Percentiles rank a stretch among this genome's conserved stretches.
phyloP scores from a whole-genome alignment of 257 asterid genomes.

The Solanum clarkiae region DNA sequence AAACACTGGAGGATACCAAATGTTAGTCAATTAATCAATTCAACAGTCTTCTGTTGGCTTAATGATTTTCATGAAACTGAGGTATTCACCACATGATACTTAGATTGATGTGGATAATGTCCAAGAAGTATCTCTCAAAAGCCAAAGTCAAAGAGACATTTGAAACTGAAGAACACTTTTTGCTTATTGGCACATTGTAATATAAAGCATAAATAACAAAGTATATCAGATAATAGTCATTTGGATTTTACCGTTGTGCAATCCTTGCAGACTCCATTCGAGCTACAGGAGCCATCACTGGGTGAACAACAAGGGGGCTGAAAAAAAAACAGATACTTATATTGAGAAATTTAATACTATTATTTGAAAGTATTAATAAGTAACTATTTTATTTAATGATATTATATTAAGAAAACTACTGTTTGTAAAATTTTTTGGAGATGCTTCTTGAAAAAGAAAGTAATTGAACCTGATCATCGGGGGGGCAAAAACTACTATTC shows the following conservation, averaged over 20 bases:
- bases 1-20: conserved; percentile 58
- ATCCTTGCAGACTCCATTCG: conserved; percentile 59
- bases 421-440: neutral
- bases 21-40: conserved; percentile 9
- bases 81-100: neutral
- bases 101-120: neutral
- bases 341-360: neutral
- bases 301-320: conserved; percentile 96
- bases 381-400: neutral
- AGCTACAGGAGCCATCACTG: conserved; percentile 52
- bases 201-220: neutral
- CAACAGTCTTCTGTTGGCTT: neutral
- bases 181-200: neutral
- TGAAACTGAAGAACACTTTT: neutral
- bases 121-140: neutral
- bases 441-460: neutral
- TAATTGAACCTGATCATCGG: conserved; percentile 73
- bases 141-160: neutral
- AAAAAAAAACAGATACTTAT: conserved; percentile 8
- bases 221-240: neutral
- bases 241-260: conserved; percentile 83
- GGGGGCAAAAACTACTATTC: conserved; percentile 83
- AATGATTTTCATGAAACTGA: neutral
- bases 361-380: neutral
- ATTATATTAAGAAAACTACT: neutral